These are phyloP conservation scores for Verticillium zaregamsianum DNA, from an alignment of 2,329 filamentous ascomycete species.

Conservation along the genomic window DNA sequence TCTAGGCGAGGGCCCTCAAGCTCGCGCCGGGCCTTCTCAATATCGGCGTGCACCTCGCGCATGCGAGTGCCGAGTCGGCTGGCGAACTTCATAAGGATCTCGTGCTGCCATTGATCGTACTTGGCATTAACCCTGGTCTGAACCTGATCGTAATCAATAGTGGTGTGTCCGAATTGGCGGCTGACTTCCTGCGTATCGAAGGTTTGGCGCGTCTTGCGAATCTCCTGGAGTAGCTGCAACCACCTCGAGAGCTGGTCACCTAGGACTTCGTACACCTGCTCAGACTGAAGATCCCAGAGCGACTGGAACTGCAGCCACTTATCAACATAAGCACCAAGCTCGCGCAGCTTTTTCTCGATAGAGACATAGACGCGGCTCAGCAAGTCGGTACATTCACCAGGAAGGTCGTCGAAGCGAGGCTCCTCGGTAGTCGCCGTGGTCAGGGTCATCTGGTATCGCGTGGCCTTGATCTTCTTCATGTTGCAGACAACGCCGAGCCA, in stretches of 20 bases:
- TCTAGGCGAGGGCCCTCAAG: constrained; percentile 90
- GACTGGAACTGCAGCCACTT: constrained; percentile 99
- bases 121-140: constrained; percentile 98
- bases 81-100: constrained; percentile 92
- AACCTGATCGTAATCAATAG: constrained; percentile 96
- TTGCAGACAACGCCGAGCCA: constrained; percentile 95
- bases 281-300: constrained; percentile 93
- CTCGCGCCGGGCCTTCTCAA: constrained; percentile 84
- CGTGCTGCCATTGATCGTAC: constrained; percentile 99
- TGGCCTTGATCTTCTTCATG: constrained; percentile 89
- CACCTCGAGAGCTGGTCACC: constrained; percentile 89
- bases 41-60: constrained; percentile 86
- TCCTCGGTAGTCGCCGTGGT: constrained; percentile 63
- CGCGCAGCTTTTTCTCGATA: constrained; percentile 76
- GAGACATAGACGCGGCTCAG: constrained; percentile 77
- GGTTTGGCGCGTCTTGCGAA: constrained; percentile 88
- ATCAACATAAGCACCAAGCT: constrained; percentile 83
- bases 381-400: constrained; percentile 74
- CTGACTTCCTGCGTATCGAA: constrained; percentile 97
- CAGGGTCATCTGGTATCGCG: constrained; percentile 86
- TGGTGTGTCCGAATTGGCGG: constrained; percentile 87
- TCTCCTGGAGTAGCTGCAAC: constrained; percentile 95
- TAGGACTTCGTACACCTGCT: constrained; percentile 88
- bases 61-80: constrained; percentile 83
- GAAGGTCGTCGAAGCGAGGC: constrained; percentile 77